Evolutionary conservation across 208 protist genomes (phyloP), one percentile per base, ranked within the genome.

Genomic region (Kentomonas sorsogonicus): DNA sequence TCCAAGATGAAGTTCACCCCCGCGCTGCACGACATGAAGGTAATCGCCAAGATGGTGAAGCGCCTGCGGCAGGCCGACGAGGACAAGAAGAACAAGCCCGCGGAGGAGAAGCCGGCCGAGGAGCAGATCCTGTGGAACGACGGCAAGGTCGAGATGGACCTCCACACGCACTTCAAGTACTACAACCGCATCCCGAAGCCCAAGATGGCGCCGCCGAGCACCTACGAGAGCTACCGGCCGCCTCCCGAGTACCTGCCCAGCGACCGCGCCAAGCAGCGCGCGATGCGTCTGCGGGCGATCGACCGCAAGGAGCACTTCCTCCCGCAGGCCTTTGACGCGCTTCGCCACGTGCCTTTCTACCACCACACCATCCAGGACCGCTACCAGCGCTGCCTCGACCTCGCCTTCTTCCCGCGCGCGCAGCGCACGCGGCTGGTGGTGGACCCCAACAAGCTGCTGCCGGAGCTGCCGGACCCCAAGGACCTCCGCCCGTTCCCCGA

Each of bases 401-500:
- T 99, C 22, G 99, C 98, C 66, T 84, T 99, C 44, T 98, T 97
- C 75, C 97, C 98, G 5, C 86, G 98, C 31, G 74, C 79, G 23
- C 91, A 94, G 66, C 90, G 76, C 39, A 91, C 79, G 13, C 83
- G 86, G 9, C 84, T 97, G 20, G 91, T 98, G 36, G 83, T 97
- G 26, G 83, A 97, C 69, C 97, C 97, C 0, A 87, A 98, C 13
- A 88, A 91, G 51, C 83, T 99, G 25, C 74, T 99, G 16, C 99
- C 99, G 4, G 85, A 98, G 59, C 82, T 99, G 41, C 99, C 99
- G 10, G 87, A 98, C 45, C 96, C 96, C 22, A 81, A 94, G 69
- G 97, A 99, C 40, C 94, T 99, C 30, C 91, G 96, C 31, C 99
- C 99, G n/a, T 99, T 98, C 86, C 99, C 99, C 22, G 93, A 97